A percentile compares a stretch with the other conserved stretches of the same genome.
These are phyloP conservation scores for Mangifera indica DNA, from an alignment of 345 rosid species.

Conservation along the genomic window DNA sequence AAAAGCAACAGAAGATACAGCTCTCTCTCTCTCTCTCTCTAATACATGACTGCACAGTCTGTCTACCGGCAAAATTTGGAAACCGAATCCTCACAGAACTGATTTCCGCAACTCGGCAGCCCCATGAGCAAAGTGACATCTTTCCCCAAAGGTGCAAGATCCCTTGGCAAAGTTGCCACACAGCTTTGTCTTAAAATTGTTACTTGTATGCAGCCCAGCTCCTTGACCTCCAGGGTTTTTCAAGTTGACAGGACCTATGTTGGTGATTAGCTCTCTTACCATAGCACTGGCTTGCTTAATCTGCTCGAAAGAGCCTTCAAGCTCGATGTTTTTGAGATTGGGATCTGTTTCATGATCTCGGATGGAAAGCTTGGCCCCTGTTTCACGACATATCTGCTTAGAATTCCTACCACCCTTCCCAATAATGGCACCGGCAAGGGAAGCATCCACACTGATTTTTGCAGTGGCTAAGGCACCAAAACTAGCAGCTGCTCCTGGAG, in stretches of 20 bases:
- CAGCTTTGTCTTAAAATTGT: constrained; percentile 84
- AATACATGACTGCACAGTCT: constrained; percentile 27
- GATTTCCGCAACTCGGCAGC: constrained; percentile 74
- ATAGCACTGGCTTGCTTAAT: constrained; percentile 74
- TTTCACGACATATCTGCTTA: constrained; percentile 72
- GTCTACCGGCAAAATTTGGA: neutral
- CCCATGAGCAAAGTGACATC: constrained; percentile 97
- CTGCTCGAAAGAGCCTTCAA: constrained; percentile 87
- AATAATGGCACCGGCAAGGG: constrained; percentile 81
- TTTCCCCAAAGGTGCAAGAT: constrained; percentile 78
- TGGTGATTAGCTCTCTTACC: constrained; percentile 70
- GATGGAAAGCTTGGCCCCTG: constrained; percentile 74
- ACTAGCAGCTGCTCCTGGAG: constrained; percentile 49
- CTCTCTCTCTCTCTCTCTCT: neutral
- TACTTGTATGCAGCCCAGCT: constrained; percentile 43
- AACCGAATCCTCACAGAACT: constrained; percentile 20
- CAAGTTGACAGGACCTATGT: constrained; percentile 36
- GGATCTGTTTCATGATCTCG: constrained; percentile 70
- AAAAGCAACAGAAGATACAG: constrained; percentile 7
- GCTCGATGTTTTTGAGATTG: constrained; percentile 65
- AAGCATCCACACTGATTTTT: constrained; percentile 79
- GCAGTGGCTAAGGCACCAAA: constrained; percentile 84
- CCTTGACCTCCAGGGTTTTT: constrained; percentile 39
- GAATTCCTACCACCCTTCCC: constrained; percentile 82
- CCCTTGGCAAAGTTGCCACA: constrained; percentile 82